These are phyloP conservation scores for Ramichloridium luteum DNA, from an alignment of 2,329 filamentous ascomycete genomes.

Conservation along the genomic window DNA sequence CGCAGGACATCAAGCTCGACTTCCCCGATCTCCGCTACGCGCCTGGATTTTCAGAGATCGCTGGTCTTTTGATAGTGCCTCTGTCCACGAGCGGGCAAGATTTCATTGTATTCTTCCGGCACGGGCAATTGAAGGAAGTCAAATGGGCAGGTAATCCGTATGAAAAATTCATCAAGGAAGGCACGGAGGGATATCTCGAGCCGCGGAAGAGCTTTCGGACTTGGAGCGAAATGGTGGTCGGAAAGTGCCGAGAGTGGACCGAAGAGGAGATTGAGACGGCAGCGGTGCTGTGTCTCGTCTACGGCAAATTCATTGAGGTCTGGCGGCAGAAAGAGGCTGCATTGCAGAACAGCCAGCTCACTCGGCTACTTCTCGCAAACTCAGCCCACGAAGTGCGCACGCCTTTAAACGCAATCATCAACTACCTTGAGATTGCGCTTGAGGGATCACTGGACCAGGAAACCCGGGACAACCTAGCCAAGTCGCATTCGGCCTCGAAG, in stretches of 20 bases:
- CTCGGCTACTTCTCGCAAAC: conserved; percentile 66
- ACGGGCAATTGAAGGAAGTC: conserved; percentile 59
- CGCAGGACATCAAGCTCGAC: conserved; percentile 61
- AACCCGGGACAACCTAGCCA: conserved; percentile 70
- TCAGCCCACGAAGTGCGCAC: conserved; percentile 87
- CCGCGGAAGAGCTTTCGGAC: conserved; percentile 67
- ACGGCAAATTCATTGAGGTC: conserved; percentile 82
- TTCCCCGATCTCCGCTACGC: conserved; percentile 71
- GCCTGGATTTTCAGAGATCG: conserved; percentile 66
- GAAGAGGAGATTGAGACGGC: conserved; percentile 84
- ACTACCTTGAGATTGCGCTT: conserved; percentile 81
- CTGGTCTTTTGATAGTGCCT: conserved; percentile 70
- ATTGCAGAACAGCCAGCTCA: conserved; percentile 69
- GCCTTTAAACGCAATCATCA: conserved; percentile 85
- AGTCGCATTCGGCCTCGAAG: conserved; percentile 82
- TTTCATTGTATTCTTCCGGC: conserved; percentile 87
- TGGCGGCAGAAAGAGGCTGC: conserved; percentile 85
- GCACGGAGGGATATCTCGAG: conserved; percentile 62
- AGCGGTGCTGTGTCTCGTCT: conserved; percentile 75
- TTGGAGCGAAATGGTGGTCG: conserved; percentile 70
- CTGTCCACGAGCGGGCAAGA: conserved; percentile 63
- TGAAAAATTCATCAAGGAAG: conserved; percentile 61
- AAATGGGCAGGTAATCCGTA: conserved; percentile 84
- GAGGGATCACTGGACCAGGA: conserved; percentile 70
- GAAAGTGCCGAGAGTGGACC: conserved; percentile 76